Evolutionary conservation across 1,284 basidiomycete species (phyloP).

Genomic region (Marasmius fiardii): DNA sequence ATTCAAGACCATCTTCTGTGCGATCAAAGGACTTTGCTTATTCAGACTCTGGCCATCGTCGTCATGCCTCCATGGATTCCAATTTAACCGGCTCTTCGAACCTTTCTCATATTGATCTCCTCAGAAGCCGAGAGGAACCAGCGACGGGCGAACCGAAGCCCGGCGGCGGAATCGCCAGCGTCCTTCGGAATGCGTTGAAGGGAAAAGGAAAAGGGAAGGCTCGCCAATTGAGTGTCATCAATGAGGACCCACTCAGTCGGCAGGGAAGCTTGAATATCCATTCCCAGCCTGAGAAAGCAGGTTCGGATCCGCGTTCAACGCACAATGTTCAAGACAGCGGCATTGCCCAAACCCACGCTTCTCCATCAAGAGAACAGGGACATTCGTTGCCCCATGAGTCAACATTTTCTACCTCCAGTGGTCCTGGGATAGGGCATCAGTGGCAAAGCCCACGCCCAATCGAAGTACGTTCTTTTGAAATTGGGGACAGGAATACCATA

Average conservation of each 20-base stretch:
- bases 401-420: constrained; percentile 1
- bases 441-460: neutral
- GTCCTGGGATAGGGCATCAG: neutral
- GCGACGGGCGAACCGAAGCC: neutral
- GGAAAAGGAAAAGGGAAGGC: constrained; percentile 11
- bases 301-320: too few species aligned
- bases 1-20: neutral
- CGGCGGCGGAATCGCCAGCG: neutral
- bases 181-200: constrained; percentile 8
- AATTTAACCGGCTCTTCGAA: constrained; percentile 3
- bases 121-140: neutral
- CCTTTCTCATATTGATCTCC: constrained; percentile 6
- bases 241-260: constrained; percentile 11
- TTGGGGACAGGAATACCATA: neutral
- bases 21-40: constrained; percentile 6
- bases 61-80: constrained; percentile 15
- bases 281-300: neutral
- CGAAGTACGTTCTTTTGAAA: constrained; percentile 5
- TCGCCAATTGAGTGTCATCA: constrained; percentile 12
- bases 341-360: too few species aligned
- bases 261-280: constrained; percentile 11
- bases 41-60: constrained; percentile 5
- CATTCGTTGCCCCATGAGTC: neutral
- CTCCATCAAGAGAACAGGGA: neutral
- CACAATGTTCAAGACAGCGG: too few species aligned